These are phyloP conservation scores for Vanilla planifolia DNA, from an alignment of 106 monocot species.

Conservation along the genomic window DNA sequence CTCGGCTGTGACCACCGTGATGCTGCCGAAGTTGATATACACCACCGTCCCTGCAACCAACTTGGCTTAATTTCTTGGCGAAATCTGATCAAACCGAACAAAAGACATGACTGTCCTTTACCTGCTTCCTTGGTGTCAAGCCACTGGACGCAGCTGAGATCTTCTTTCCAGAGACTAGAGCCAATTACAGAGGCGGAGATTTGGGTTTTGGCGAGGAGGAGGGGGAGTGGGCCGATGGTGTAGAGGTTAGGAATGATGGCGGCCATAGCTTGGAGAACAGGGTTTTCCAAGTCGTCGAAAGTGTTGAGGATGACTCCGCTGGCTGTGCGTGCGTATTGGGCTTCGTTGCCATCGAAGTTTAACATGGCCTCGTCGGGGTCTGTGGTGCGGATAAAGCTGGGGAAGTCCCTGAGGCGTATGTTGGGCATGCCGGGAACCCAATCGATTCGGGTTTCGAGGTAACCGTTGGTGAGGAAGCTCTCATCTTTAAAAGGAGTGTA, in stretches of 20 bases:
- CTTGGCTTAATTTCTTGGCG: too few species aligned
- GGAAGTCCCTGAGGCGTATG: conserved; percentile 49
- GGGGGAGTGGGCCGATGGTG: conserved; percentile 44
- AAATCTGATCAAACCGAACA: too few species aligned
- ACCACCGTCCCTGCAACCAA: too few species aligned
- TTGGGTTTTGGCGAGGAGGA: conserved; percentile 4
- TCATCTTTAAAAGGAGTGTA: conserved; percentile 38
- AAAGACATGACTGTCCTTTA: too few species aligned
- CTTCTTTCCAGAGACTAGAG: conserved; percentile 50
- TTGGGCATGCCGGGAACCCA: conserved; percentile 56
- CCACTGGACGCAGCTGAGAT: conserved; percentile 42
- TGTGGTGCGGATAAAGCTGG: conserved; percentile 59
- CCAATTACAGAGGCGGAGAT: conserved; percentile 1
- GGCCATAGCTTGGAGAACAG: conserved; percentile 33
- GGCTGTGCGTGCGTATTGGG: conserved; percentile 32
- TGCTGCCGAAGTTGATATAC: conserved; percentile 71
- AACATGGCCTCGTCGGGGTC: conserved; percentile 37
- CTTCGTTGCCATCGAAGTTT: conserved; percentile 34
- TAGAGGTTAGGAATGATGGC: conserved; percentile 42
- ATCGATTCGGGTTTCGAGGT: conserved; percentile 50
- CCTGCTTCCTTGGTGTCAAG: conserved; percentile 15
- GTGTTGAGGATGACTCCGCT: conserved; percentile 64
- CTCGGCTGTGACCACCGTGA: conserved; percentile 35
- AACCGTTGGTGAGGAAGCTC: conserved; percentile 43
- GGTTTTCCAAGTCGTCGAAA: conserved; percentile 41